phyloP scores from a whole-genome alignment of 2,329 filamentous ascomycete genomes.

The Arthrobotrys sphaeroides region DNA sequence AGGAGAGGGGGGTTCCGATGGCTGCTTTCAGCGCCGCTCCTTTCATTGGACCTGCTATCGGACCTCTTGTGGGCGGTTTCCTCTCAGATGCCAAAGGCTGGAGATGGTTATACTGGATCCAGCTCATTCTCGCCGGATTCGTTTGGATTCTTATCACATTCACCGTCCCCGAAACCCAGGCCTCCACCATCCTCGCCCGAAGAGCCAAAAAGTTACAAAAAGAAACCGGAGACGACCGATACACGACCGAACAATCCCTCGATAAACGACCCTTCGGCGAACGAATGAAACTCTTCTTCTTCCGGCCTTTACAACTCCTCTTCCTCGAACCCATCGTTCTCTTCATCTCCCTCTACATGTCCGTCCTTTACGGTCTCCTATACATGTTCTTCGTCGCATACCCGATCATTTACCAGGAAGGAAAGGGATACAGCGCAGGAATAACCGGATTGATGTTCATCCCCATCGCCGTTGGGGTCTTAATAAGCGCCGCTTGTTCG shows the following conservation, averaged over 20 bases:
- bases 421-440: conserved; percentile 79
- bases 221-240: conserved; percentile 72
- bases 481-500: conserved; percentile 72
- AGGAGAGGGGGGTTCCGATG: conserved; percentile 87
- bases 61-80: conserved; percentile 80
- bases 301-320: conserved; percentile 85
- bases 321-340: conserved; percentile 86
- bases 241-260: conserved; percentile 82
- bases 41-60: conserved; percentile 76
- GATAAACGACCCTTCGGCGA: conserved; percentile 75
- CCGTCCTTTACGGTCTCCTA: conserved; percentile 76
- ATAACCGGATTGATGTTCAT: conserved; percentile 88
- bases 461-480: conserved; percentile 78
- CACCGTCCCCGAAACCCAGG: conserved; percentile 90
- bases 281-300: conserved; percentile 76
- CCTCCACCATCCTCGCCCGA: conserved; percentile 74
- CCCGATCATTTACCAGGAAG: conserved; percentile 76
- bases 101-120: conserved; percentile 89
- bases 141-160: conserved; percentile 82
- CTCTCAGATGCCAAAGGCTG: conserved; percentile 75
- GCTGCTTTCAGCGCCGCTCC: conserved; percentile 84
- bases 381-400: conserved; percentile 82
- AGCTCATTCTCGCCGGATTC: conserved; percentile 76
- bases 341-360: conserved; percentile 85
- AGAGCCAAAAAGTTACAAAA: conserved; percentile 75